Percentiles rank a stretch among this genome's conserved stretches.
These are phyloP conservation scores for Deinandra increscens DNA, from an alignment of 129 eudicot species.

Conservation along the genomic window DNA sequence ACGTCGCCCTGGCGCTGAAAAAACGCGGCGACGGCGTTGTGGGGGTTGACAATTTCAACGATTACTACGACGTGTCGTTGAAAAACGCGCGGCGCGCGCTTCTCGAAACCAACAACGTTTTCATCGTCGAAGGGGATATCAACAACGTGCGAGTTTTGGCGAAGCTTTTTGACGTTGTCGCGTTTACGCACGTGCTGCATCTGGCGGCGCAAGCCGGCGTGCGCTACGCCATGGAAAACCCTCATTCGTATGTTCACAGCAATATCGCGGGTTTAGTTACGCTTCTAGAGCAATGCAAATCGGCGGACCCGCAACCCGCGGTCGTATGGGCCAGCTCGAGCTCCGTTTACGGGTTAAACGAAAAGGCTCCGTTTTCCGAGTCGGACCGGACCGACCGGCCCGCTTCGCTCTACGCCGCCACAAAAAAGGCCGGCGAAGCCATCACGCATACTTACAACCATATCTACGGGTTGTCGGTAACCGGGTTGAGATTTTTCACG, in stretches of 20 bases:
- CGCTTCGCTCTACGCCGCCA: slow-evolving; percentile 64
- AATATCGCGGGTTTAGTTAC: slow-evolving; percentile 52
- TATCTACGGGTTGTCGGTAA: slow-evolving; percentile 52
- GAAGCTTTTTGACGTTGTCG: slow-evolving; percentile 48
- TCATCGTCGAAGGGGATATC: slow-evolving; percentile 54
- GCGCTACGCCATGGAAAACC: slow-evolving; percentile 59
- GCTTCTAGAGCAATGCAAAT: slow-evolving; percentile 46
- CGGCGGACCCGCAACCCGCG: slow-evolving; percentile 50
- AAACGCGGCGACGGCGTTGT: slow-evolving; percentile 68
- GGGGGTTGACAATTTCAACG: slow-evolving; percentile 51
- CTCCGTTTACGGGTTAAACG: slow-evolving; percentile 59
- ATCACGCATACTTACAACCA: slow-evolving; percentile 56
- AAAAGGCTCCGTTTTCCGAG: slow-evolving; percentile 53
- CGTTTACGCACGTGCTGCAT: slow-evolving; percentile 59
- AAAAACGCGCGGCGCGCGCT: slow-evolving; percentile 39
- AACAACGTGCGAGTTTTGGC: slow-evolving; percentile 34
- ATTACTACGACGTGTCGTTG: slow-evolving; percentile 48
- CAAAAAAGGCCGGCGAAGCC: slow-evolving; percentile 58
- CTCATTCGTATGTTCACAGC: slow-evolving; percentile 51
- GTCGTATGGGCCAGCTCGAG: slow-evolving; percentile 63
- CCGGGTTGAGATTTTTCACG: slow-evolving; percentile 55
- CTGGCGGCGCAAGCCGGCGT: slow-evolving; percentile 70
- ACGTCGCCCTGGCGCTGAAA: slow-evolving; percentile 43
- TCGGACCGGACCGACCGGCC: slow-evolving; percentile 55
- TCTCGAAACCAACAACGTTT: slow-evolving; percentile 28